These are phyloP conservation scores for Coniella vitis DNA, from an alignment of 2,329 filamentous ascomycete species.

Conservation along the genomic window DNA sequence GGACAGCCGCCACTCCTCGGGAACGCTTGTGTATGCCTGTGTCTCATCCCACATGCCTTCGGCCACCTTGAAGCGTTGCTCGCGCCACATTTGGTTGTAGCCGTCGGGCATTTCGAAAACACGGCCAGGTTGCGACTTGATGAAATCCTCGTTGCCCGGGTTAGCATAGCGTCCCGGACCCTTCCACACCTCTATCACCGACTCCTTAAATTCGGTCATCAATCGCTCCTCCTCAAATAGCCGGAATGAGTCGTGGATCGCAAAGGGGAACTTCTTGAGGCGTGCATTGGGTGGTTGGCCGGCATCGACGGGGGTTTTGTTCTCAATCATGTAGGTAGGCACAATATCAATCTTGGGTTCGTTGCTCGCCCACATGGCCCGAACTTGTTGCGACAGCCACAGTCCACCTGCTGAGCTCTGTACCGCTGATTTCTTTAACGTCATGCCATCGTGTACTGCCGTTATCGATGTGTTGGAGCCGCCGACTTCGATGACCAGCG, in stretches of 20 bases:
- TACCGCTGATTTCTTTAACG: slow-evolving; percentile 83
- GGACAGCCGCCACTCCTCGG: slow-evolving; percentile 41
- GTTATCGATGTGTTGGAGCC: slow-evolving; percentile 84
- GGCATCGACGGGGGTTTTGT: slow-evolving; percentile 84
- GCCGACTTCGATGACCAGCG: slow-evolving; percentile 86
- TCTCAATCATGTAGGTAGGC: slow-evolving; percentile 81
- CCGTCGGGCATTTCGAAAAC: slow-evolving; percentile 97
- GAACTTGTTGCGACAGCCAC: slow-evolving; percentile 84
- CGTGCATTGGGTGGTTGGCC: slow-evolving; percentile 70
- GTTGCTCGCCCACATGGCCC: slow-evolving; percentile 66
- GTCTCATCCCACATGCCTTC: slow-evolving; percentile 90
- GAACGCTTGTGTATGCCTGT: slow-evolving; percentile 50
- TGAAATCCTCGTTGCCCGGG: slow-evolving; percentile 69
- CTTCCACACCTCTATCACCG: slow-evolving; percentile 88
- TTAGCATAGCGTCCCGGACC: slow-evolving; percentile 62
- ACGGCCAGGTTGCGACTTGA: slow-evolving; percentile 65
- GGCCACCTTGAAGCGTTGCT: slow-evolving; percentile 76
- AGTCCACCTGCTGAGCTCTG: slow-evolving; percentile 81
- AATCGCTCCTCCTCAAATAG: slow-evolving; percentile 86
- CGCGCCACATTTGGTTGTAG: slow-evolving; percentile 89
- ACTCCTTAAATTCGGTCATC: slow-evolving; percentile 95
- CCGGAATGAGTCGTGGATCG: slow-evolving; percentile 65
- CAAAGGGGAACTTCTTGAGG: slow-evolving; percentile 60
- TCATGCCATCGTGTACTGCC: slow-evolving; percentile 89
- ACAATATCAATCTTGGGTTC: slow-evolving; percentile 66